These are phyloP conservation scores for Hyaloscypha variabilis DNA, from an alignment of 495 filamentous ascomycete species.

Conservation along the genomic window DNA sequence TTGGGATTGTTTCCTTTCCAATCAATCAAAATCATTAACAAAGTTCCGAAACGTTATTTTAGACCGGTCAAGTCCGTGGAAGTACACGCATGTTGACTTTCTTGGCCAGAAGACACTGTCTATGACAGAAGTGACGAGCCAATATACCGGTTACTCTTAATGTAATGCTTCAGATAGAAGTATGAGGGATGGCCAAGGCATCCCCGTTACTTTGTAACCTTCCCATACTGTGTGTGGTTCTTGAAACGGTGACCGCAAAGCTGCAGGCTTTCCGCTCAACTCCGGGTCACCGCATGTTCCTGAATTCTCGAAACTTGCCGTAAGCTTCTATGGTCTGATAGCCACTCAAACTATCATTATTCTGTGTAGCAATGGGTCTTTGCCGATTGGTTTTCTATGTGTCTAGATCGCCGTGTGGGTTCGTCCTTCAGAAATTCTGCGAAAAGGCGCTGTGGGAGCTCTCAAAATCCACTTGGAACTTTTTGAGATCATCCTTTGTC, in stretches of 20 bases:
- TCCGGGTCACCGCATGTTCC: not conserved
- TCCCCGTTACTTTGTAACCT: not conserved
- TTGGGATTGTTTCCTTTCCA: not conserved
- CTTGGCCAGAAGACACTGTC: not conserved
- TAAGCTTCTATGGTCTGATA: not conserved
- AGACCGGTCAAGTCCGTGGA: not conserved
- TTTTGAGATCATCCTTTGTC: not conserved
- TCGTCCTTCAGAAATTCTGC: not conserved
- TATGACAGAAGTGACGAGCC: not conserved
- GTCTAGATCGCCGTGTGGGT: not conserved
- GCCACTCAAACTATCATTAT: too few species aligned
- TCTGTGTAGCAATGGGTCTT: not conserved
- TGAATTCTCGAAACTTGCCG: not conserved
- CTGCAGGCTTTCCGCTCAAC: not conserved
- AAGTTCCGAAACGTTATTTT: slow-evolving; percentile 10
- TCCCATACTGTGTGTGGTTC: not conserved
- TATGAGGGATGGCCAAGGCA: not conserved
- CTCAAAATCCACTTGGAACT: not conserved
- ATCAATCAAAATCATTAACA: not conserved
- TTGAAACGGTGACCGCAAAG: slow-evolving; percentile 1
- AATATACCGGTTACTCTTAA: not conserved
- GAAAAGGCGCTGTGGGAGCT: not conserved
- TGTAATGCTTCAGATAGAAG: not conserved
- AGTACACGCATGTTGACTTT: not conserved
- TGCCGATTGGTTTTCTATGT: not conserved